Percentiles rank a stretch among this genome's conserved stretches.
Evolutionary conservation across 495 filamentous ascomycete genomes (phyloP).

Genomic region (Aspergillus egyptiacus): DNA sequence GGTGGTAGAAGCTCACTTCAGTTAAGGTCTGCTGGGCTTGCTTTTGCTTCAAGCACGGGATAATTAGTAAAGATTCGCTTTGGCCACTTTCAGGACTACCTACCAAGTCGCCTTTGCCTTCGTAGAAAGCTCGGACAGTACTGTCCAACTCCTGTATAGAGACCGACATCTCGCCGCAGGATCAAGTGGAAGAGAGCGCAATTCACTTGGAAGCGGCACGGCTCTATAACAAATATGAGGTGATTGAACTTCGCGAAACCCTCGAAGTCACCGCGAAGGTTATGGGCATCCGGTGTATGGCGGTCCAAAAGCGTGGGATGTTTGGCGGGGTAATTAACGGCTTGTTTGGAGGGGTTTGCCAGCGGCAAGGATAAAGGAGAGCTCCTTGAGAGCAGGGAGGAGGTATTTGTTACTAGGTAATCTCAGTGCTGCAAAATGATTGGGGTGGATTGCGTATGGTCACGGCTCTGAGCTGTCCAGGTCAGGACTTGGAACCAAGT

Average conservation of each 20-base stretch:
- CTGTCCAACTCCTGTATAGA: conserved; percentile 89
- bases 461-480: background rate
- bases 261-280: background rate
- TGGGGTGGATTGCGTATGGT: conserved; percentile 10
- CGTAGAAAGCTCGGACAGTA: conserved; percentile 93
- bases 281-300: conserved; percentile 7
- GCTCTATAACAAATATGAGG: background rate
- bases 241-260: background rate
- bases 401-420: background rate
- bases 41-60: conserved; percentile 65
- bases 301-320: conserved; percentile 15
- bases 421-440: conserved; percentile 7
- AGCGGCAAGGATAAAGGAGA: conserved; percentile 11
- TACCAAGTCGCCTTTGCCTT: conserved; percentile 89
- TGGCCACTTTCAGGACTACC: conserved; percentile 20
- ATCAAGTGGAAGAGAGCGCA: conserved; percentile 26
- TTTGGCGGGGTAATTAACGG: conserved; percentile 33
- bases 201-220: conserved; percentile 17
- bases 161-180: conserved; percentile 52
- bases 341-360: conserved; percentile 25
- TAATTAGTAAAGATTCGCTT: conserved; percentile 3
- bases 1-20: conserved; percentile 58
- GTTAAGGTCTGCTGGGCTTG: conserved; percentile 90
- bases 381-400: conserved; percentile 10
- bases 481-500: background rate